These are phyloP conservation scores for Moesziomyces sp. DNA, from an alignment of 1,284 basidiomycete species.

Conservation along the genomic window DNA sequence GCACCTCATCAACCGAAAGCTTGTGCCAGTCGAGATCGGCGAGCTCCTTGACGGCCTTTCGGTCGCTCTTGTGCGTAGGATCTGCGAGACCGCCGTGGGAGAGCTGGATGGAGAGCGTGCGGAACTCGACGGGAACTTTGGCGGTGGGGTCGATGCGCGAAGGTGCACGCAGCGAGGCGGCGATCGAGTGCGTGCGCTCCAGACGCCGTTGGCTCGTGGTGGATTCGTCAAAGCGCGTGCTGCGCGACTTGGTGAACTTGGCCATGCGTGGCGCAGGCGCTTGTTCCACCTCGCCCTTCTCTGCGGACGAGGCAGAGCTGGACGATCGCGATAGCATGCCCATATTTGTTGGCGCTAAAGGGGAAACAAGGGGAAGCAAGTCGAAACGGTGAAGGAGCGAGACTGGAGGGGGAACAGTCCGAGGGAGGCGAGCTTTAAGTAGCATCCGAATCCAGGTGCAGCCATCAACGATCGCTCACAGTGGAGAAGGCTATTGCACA, in stretches of 20 bases:
- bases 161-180: slow-evolving; percentile 17
- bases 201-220: slow-evolving; percentile 10
- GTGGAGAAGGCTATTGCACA: too few species aligned
- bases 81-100: slow-evolving; percentile 45
- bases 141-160: slow-evolving; percentile 28
- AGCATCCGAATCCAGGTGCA: too few species aligned
- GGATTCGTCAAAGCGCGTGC: slow-evolving; percentile 26
- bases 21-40: slow-evolving; percentile 73
- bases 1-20: slow-evolving; percentile 71
- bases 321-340: slow-evolving; percentile 6
- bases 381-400: too few species aligned
- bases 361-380: too few species aligned
- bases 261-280: slow-evolving; percentile 6
- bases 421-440: too few species aligned
- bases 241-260: slow-evolving; percentile 9
- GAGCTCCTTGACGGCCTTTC: slow-evolving; percentile 31
- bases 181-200: slow-evolving; percentile 37
- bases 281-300: slow-evolving; percentile 17
- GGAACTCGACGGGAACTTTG: slow-evolving; percentile 53
- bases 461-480: too few species aligned
- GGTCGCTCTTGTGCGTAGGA: slow-evolving; percentile 18
- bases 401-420: too few species aligned
- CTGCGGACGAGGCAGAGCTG: slow-evolving; percentile 8
- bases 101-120: slow-evolving; percentile 58
- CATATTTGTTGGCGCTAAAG: slow-evolving; percentile 1